phyloP scores from a whole-genome alignment of 106 monocot species.

The Posidonia australis region DNA sequence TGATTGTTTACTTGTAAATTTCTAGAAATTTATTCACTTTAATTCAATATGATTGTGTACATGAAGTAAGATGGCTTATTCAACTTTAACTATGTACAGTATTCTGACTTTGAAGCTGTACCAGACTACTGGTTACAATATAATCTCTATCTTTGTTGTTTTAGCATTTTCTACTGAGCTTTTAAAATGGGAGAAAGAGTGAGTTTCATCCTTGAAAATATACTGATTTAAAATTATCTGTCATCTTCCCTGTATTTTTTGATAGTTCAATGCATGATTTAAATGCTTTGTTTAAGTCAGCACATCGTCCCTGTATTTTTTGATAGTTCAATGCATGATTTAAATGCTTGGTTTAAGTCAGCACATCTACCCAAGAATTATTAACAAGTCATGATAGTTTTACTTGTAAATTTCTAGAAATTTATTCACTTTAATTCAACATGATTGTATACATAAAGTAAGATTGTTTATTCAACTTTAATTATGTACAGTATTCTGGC shows the following conservation, averaged over 20 bases:
- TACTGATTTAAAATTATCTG: too few species aligned
- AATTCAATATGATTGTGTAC: background rate
- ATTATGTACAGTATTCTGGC: too few species aligned
- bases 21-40: background rate
- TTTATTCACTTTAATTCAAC: background rate
- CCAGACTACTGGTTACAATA: too few species aligned
- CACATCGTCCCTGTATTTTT: background rate
- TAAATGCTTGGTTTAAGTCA: background rate
- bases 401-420: background rate
- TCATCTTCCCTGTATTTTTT: background rate
- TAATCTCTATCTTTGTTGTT: too few species aligned
- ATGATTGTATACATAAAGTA: background rate
- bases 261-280: background rate
- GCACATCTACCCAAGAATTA: too few species aligned
- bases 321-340: background rate
- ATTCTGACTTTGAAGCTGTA: too few species aligned
- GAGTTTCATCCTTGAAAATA: background rate
- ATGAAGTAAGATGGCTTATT: background rate
- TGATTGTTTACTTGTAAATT: background rate
- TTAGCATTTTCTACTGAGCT: too few species aligned
- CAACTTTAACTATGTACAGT: background rate
- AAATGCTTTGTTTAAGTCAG: background rate
- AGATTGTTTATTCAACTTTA: background rate
- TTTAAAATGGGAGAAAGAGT: background rate
- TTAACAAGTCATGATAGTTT: too few species aligned